These are phyloP conservation scores for Solanum aculeatissimum DNA, from an alignment of 305 asterid genomes.

Conservation along the genomic window DNA sequence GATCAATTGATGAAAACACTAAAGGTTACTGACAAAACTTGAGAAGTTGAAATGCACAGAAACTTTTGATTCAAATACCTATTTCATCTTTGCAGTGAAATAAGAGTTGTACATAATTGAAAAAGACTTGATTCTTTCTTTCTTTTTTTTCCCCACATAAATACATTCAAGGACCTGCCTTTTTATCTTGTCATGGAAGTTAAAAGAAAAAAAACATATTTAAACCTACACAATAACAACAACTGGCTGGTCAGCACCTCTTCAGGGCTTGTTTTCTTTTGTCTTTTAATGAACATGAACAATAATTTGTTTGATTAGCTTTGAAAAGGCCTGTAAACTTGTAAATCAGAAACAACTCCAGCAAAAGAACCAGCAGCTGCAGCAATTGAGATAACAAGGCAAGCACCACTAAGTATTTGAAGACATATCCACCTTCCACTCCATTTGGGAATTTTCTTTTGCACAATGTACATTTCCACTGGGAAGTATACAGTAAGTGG, in stretches of 20 bases:
- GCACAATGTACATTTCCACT: slow-evolving; percentile 55
- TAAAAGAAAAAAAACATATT: not conserved
- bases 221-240: not conserved
- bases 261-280: not conserved
- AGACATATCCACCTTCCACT: slow-evolving; percentile 56
- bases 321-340: slow-evolving; percentile 50
- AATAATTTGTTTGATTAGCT: slow-evolving; percentile 25
- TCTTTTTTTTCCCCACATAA: not conserved
- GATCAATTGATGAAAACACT: not conserved
- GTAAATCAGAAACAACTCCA: slow-evolving; percentile 56
- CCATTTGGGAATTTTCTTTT: slow-evolving; percentile 47
- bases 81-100: not conserved
- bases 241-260: not conserved
- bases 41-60: not conserved
- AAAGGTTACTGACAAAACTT: not conserved
- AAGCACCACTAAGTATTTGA: slow-evolving; percentile 41
- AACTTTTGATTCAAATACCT: not conserved
- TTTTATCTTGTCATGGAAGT: not conserved
- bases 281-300: slow-evolving; percentile 4
- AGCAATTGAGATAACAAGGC: slow-evolving; percentile 40
- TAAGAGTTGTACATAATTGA: not conserved
- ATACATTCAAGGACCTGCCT: slow-evolving; percentile 8
- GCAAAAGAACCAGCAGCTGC: slow-evolving; percentile 80
- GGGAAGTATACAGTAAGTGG: slow-evolving; percentile 65
- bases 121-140: not conserved